Conservation (phyloP, 257 asterid species). For the Solanum ossicruentum region DNA sequence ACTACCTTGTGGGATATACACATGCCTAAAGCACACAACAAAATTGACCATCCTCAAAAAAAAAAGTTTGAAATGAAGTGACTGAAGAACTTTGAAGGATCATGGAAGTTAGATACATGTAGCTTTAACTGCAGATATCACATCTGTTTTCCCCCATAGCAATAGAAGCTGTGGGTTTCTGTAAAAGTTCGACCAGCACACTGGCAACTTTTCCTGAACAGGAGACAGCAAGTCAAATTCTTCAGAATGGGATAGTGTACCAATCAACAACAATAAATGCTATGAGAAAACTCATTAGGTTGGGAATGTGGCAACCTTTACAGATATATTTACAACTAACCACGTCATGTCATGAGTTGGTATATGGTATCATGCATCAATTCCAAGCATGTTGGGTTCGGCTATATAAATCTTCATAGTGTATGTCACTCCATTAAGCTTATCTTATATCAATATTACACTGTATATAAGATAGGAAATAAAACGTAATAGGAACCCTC, state of each 20-base stretch:
- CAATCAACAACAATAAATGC: background rate
- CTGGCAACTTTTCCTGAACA: background rate
- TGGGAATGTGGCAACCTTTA: background rate
- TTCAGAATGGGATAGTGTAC: background rate
- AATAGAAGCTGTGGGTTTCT: background rate
- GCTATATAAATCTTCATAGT: background rate
- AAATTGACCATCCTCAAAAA: background rate
- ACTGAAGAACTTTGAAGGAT: background rate
- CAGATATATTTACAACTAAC: background rate
- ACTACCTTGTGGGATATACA: background rate
- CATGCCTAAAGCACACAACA: background rate
- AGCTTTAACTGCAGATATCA: background rate
- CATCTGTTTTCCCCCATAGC: background rate
- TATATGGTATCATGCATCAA: background rate
- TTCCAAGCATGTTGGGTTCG: background rate
- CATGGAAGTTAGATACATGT: background rate
- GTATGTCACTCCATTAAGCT: background rate
- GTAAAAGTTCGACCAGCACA: background rate
- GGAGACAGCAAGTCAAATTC: background rate
- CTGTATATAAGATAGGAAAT: background rate
- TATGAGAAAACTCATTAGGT: background rate
- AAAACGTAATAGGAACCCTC: background rate
- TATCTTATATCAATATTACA: background rate
- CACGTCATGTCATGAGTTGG: background rate
- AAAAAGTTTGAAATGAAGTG: background rate